Conservation (phyloP, 2,329 filamentous ascomycete genomes). For the Metarhizium sp. region DNA sequence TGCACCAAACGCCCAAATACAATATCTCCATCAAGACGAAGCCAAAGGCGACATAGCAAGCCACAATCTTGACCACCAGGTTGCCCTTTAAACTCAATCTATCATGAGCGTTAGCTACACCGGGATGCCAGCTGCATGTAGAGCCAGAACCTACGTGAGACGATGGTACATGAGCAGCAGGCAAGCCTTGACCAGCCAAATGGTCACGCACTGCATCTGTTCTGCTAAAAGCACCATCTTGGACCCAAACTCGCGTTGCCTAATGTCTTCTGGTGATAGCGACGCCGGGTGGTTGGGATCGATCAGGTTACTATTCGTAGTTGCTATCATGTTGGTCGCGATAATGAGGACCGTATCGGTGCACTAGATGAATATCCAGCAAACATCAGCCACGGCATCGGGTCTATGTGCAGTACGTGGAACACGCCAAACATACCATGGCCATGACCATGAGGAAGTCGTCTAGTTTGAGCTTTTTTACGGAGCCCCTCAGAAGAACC, state of each 20-base stretch:
- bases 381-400: background rate
- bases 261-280: slow-evolving; percentile 33
- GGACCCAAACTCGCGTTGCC: slow-evolving; percentile 38
- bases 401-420: background rate
- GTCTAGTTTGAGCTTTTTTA: slow-evolving; percentile 41
- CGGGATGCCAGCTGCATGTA: background rate
- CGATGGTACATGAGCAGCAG: slow-evolving; percentile 48
- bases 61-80: slow-evolving; percentile 37
- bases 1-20: slow-evolving; percentile 43
- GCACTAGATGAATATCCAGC: slow-evolving; percentile 15
- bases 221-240: slow-evolving; percentile 56
- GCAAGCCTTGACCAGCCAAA: slow-evolving; percentile 47
- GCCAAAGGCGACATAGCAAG: slow-evolving; percentile 34
- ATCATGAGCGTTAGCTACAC: background rate
- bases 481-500: slow-evolving; percentile 30
- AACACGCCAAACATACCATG: slow-evolving; percentile 27
- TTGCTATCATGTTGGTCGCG: slow-evolving; percentile 43
- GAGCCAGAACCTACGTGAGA: slow-evolving; percentile 31
- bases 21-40: slow-evolving; percentile 42
- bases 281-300: slow-evolving; percentile 30
- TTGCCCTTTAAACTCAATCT: slow-evolving; percentile 37
- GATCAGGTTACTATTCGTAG: slow-evolving; percentile 52
- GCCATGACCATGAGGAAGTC: slow-evolving; percentile 40
- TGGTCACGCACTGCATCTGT: slow-evolving; percentile 50
- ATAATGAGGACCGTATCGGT: slow-evolving; percentile 46